A percentile compares a stretch with the other conserved stretches of the same genome.
phyloP scores from a whole-genome alignment of 2,329 filamentous ascomycete species.

The Phialemonium atrogriseum region DNA sequence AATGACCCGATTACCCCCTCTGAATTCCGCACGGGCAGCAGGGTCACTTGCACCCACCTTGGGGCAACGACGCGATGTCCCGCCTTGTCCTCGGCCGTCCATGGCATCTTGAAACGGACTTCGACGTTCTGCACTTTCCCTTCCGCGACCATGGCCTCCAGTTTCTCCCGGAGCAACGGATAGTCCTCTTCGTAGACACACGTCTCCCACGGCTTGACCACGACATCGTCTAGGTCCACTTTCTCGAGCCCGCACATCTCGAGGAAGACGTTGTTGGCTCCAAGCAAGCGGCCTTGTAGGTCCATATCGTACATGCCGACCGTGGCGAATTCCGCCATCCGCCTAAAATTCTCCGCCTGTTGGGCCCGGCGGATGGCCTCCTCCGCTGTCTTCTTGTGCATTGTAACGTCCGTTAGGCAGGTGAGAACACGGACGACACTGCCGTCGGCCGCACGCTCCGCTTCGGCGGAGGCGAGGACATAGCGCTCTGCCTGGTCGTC shows the following conservation, averaged over 20 bases:
- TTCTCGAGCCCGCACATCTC: conserved; percentile 41
- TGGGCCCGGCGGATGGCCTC: conserved; percentile 40
- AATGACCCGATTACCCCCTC: conserved; percentile 39
- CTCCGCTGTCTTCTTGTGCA: conserved; percentile 39
- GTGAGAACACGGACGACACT: conserved; percentile 36
- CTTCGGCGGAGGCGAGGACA: conserved; percentile 38
- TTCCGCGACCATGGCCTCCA: conserved; percentile 29
- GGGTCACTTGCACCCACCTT: conserved; percentile 39
- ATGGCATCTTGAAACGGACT: conserved; percentile 38
- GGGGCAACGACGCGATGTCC: conserved; percentile 34
- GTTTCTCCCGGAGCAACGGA: conserved; percentile 27
- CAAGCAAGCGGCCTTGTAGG: conserved; percentile 37
- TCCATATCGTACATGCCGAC: conserved; percentile 48
- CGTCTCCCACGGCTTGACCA: conserved; percentile 34
- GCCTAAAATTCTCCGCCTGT: conserved; percentile 43
- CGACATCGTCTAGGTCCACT: conserved; percentile 26
- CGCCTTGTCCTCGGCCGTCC: conserved; percentile 34
- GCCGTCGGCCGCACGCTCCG: conserved; percentile 34
- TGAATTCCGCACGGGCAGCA: conserved; percentile 39
- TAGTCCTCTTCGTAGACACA: conserved; percentile 38
- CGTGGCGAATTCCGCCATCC: conserved; percentile 45
- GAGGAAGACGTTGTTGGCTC: conserved; percentile 45
- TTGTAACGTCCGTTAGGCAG: conserved; percentile 42
- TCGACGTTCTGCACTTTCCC: conserved; percentile 37
- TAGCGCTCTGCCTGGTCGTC: conserved; percentile 29